phyloP scores from a whole-genome alignment of 75 land plant genomes.

The Cupressus sempervirens region DNA sequence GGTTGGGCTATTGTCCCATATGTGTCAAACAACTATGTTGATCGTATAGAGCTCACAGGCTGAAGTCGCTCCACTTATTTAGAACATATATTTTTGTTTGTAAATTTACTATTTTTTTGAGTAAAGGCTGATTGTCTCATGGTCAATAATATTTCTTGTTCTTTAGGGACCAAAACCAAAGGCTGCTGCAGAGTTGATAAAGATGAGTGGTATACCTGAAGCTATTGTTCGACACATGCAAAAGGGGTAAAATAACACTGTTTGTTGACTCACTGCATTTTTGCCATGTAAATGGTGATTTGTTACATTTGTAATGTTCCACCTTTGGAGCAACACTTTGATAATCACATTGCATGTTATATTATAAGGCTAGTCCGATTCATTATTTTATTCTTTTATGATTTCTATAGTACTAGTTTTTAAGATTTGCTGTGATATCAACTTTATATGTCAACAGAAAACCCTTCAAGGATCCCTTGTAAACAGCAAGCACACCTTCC shows the following conservation, averaged over 20 bases:
- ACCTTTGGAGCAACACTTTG: background rate
- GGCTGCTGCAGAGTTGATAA: conserved; percentile 80
- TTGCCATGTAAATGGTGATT: background rate
- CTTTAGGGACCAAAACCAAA: conserved; percentile 88
- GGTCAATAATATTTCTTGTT: background rate
- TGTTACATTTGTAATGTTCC: background rate
- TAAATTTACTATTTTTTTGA: background rate
- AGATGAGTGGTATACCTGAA: conserved; percentile 64
- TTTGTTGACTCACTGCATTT: background rate
- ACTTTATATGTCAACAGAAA: background rate
- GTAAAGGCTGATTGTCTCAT: background rate
- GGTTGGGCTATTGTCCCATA: background rate
- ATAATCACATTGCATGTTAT: background rate
- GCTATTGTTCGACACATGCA: conserved; percentile 61
- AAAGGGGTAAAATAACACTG: conserved; percentile 49
- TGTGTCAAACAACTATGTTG: background rate
- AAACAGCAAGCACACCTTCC: too few relatives aligned
- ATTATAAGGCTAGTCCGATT: background rate
- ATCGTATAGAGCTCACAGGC: background rate
- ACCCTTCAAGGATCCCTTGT: too few relatives aligned
- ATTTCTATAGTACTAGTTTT: background rate
- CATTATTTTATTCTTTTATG: background rate
- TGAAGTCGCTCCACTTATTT: background rate
- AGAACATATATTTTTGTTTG: background rate
- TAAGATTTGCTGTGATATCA: background rate